phyloP scores from a whole-genome alignment of 164 flowering plant species.

The Umbellularia californica region DNA sequence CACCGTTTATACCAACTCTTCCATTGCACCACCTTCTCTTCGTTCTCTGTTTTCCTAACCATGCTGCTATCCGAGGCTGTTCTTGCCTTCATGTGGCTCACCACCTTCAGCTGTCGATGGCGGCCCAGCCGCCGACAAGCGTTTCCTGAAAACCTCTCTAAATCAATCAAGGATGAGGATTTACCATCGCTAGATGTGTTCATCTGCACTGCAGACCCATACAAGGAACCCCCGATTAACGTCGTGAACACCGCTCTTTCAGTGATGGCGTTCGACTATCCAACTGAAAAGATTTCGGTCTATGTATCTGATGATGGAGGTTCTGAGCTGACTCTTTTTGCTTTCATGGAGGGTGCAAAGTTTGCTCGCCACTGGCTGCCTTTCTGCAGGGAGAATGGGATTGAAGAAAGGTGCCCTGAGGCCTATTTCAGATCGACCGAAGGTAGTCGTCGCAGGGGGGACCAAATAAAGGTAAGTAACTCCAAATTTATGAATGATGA shows the following conservation, averaged over 20 bases:
- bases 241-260: slow-evolving; percentile 27
- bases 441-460: background rate
- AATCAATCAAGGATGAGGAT: slow-evolving; percentile 3
- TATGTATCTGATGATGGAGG: slow-evolving; percentile 37
- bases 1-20: slow-evolving; percentile 13
- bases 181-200: slow-evolving; percentile 28
- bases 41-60: slow-evolving; percentile 5
- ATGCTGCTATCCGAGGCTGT: slow-evolving; percentile 17
- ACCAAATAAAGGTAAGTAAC: slow-evolving; percentile 17
- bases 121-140: slow-evolving; percentile 18
- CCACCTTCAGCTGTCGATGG: slow-evolving; percentile 16
- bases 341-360: slow-evolving; percentile 29
- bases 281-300: slow-evolving; percentile 23
- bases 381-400: slow-evolving; percentile 16
- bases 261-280: slow-evolving; percentile 29
- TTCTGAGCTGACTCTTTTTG: slow-evolving; percentile 28
- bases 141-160: slow-evolving; percentile 19
- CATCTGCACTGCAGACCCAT: slow-evolving; percentile 35
- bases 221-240: slow-evolving; percentile 26
- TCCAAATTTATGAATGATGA: background rate
- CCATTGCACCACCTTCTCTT: slow-evolving; percentile 7
- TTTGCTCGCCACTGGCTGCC: slow-evolving; percentile 32
- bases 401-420: slow-evolving; percentile 22
- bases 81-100: slow-evolving; percentile 25
- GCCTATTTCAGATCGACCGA: slow-evolving; percentile 14